Conservation (phyloP, 2,329 filamentous ascomycete genomes). For the Pyrenophora seminiperda region DNA sequence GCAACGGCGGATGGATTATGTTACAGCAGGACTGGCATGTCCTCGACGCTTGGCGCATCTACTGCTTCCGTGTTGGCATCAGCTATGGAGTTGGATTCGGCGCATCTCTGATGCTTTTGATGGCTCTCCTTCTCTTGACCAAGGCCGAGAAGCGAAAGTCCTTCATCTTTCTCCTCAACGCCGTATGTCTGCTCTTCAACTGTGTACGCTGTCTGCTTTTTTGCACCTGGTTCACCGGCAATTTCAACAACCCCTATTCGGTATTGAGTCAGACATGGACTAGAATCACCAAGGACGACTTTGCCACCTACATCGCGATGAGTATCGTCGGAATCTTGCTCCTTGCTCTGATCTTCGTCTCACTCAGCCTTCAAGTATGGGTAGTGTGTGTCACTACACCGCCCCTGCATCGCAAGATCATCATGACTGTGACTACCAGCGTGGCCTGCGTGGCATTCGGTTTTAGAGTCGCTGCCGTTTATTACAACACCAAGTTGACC, state of each 20-base stretch:
- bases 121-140: conserved; percentile 71
- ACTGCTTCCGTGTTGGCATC: conserved; percentile 59
- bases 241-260: conserved; percentile 66
- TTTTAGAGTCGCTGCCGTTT: conserved; percentile 59
- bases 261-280: conserved; percentile 62
- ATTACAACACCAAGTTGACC: conserved; percentile 53
- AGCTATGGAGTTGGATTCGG: conserved; percentile 75
- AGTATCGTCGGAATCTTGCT: conserved; percentile 60
- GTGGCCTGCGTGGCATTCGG: conserved; percentile 59
- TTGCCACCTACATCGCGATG: conserved; percentile 55
- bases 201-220: conserved; percentile 64
- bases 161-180: conserved; percentile 69
- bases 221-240: conserved; percentile 64
- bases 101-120: conserved; percentile 66
- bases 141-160: conserved; percentile 67
- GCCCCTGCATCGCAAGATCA: conserved; percentile 49
- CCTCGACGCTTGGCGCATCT: conserved; percentile 55
- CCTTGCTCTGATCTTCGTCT: conserved; percentile 61
- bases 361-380: conserved; percentile 66
- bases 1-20: conserved; percentile 25
- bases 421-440: conserved; percentile 56
- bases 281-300: conserved; percentile 53
- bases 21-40: conserved; percentile 50
- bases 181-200: conserved; percentile 64
- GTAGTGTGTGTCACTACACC: conserved; percentile 63